Percentiles rank a stretch among this genome's conserved stretches.
These are phyloP conservation scores for Calocybe cyanea DNA, from an alignment of 768 basidiomycete genomes.

Conservation along the genomic window DNA sequence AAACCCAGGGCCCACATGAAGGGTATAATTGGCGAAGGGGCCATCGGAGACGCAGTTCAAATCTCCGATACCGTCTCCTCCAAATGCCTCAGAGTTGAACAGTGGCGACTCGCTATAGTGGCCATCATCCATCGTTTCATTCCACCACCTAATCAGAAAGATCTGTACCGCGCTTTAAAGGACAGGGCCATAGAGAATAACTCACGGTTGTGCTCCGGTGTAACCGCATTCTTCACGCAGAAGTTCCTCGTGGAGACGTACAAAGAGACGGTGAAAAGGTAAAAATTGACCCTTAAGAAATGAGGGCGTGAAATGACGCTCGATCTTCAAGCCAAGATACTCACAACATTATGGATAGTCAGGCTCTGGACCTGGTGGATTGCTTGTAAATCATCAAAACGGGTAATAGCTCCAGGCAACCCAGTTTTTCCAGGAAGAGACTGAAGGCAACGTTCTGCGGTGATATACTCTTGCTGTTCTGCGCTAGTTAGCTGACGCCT, in stretches of 20 bases:
- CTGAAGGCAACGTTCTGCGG: neutral
- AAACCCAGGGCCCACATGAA: neutral
- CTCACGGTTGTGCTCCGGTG: too few relatives aligned
- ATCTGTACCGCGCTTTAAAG: neutral
- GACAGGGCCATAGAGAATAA: too few relatives aligned
- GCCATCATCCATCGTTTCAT: conserved; percentile 4
- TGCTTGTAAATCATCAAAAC: conserved; percentile 2
- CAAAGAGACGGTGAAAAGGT: too few relatives aligned
- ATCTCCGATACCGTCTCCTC: neutral
- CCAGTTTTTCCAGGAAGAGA: conserved; percentile 1
- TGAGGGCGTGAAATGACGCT: too few relatives aligned
- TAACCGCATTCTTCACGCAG: too few relatives aligned
- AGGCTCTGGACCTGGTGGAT: conserved; percentile 1
- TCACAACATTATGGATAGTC: conserved; percentile 1
- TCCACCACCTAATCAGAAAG: neutral
- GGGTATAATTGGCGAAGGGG: conserved; percentile 3
- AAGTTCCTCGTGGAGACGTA: too few relatives aligned
- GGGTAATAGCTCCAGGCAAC: neutral
- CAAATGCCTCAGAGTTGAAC: neutral
- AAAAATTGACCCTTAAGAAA: too few relatives aligned
- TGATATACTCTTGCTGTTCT: conserved; percentile 2
- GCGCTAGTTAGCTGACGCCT: neutral
- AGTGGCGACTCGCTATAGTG: conserved; percentile 3
- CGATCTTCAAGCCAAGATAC: too few relatives aligned
- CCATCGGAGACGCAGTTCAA: neutral